A percentile compares a stretch with the other conserved stretches of the same genome.
These are phyloP conservation scores for Lactarius pseudohatsudake DNA, from an alignment of 768 basidiomycete genomes.

Conservation along the genomic window DNA sequence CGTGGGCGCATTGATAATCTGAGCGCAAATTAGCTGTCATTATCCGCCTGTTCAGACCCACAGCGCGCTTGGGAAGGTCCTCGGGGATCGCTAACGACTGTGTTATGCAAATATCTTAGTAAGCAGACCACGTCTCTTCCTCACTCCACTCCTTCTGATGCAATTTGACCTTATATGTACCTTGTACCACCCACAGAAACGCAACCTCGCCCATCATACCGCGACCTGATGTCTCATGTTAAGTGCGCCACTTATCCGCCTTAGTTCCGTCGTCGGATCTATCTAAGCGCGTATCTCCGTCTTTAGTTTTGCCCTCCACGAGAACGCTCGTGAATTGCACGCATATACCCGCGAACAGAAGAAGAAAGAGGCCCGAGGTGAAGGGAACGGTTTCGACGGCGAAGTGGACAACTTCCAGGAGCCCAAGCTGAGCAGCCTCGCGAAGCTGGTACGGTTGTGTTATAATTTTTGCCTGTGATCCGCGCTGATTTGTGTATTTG, in stretches of 20 bases:
- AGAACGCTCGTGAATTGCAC: constrained; percentile 14
- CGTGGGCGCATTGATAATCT: background rate
- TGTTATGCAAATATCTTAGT: constrained; percentile 6
- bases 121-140: background rate
- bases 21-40: constrained; percentile 9
- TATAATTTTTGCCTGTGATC: background rate
- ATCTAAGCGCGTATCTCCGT: background rate
- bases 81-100: constrained; percentile 27
- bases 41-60: constrained; percentile 28
- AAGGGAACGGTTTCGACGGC: constrained; percentile 14
- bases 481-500: background rate
- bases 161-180: background rate
- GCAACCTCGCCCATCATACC: background rate
- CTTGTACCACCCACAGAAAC: background rate
- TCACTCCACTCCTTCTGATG: background rate
- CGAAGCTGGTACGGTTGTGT: constrained; percentile 15
- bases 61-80: constrained; percentile 29
- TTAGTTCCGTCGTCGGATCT: background rate
- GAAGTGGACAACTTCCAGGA: constrained; percentile 24
- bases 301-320: constrained; percentile 15
- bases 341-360: constrained; percentile 14
- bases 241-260: background rate
- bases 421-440: constrained; percentile 22
- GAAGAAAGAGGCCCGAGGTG: constrained; percentile 7
- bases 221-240: constrained; percentile 2